Conservation (phyloP, 345 rosid genomes). For the Eucalyptus camaldulensis region DNA sequence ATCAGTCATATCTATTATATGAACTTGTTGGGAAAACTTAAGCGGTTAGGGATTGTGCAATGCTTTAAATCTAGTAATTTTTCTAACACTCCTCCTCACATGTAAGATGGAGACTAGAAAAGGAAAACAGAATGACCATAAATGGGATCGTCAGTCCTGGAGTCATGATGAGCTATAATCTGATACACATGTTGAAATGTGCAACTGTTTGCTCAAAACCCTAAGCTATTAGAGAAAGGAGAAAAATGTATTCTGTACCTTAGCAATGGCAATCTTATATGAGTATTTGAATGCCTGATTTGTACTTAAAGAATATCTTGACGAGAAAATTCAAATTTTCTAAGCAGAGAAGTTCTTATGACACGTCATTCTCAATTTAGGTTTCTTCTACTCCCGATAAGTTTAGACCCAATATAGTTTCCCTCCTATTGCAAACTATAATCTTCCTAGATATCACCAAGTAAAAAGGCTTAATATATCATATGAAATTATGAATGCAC, state of each 20-base stretch:
- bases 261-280: not conserved
- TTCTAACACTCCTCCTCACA: not conserved
- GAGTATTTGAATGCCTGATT: not conserved
- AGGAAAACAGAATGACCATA: not conserved
- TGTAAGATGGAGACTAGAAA: not conserved
- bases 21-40: not conserved
- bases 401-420: not conserved
- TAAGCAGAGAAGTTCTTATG: not conserved
- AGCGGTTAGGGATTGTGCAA: not conserved
- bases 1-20: not conserved
- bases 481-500: not conserved
- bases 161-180: not conserved
- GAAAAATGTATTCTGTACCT: not conserved
- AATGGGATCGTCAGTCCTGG: not conserved
- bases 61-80: not conserved
- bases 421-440: not conserved
- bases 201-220: not conserved
- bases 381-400: not conserved
- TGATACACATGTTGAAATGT: not conserved
- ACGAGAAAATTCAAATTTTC: not conserved
- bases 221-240: not conserved
- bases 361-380: not conserved
- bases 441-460: not conserved
- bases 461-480: not conserved
- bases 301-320: not conserved